Base-by-base conservation (phyloP, 441 rosid species). In the Breynia disticha region DNA sequence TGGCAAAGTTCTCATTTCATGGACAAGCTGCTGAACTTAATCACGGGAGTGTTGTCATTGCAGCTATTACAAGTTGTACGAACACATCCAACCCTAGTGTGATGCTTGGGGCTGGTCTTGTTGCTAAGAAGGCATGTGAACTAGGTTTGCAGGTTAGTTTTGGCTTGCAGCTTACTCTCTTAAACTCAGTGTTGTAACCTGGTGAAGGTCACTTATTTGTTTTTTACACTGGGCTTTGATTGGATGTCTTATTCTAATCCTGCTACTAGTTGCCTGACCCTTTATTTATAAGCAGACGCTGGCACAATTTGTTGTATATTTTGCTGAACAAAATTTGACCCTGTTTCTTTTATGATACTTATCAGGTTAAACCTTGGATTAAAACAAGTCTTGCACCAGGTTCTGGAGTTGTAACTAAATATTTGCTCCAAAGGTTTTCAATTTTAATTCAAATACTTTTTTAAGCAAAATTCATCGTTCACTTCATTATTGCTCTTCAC, bases 311-410 rank as follows among this genome's bases (percentile, higher is more conserved):
- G 7, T 24, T 24, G 3, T 2, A 24, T 24, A 17, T 16, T 48
- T 12, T 48, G 51, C 21, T 16, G 19, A 16, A 18, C 21, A 22
- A 48, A 1, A 14, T 16, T 7, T 6, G 5, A 20, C 19, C 58
- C 43, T 54, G 28, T 53, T 43, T 50, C 47, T 8, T 43, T 52
- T 19, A 20, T 21, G 32, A 7, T 49, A 12, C 20, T 32, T 35
- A n/a, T 50, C 76, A 94, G 99, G 97, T 94, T 56, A 87, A 87
- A 71, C 95, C 99, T 59, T 94, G 99, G 99, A 57, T 87, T 65
- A 94, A 94, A 67, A 94, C 99, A 56, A 94, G 99, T 76, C 99
- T 94, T 72, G 99, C 97, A 19, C 99, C 99, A 22, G 97, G 99
- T 24, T 94, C 99, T 12, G 99, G 99, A 62, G 99, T 94, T 60